Evolutionary conservation across 768 basidiomycete genomes (phyloP), one percentile per base, ranked within the genome.

Genomic region (Bullera alba): DNA sequence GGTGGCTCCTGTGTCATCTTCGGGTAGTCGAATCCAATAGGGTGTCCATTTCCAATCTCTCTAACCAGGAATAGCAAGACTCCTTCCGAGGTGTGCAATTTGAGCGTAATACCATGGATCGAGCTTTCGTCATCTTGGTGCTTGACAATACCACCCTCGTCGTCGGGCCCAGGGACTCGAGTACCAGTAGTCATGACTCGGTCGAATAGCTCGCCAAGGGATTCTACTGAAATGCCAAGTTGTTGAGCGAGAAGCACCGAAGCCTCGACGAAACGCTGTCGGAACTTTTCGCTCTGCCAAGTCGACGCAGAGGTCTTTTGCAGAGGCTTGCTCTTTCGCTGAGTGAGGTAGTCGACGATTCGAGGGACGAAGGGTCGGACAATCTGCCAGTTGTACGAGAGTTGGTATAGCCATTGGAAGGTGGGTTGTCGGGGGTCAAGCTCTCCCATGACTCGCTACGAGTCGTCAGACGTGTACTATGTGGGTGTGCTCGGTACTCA

Each of bases 351-450:
- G 7, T 42, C 42, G 23, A 62, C 43, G 48, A 73, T 69, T 5
- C 65, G 62, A n/a, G 65, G 57, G 27, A 68, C 57, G 55, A 67
- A 68, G 1, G 73, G 69, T 10, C 56, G 57, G 45, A 74, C 63
- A 23, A 70, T 53, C 19, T 48, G 26, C 73, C 73, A 74, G 56
- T 71, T 63, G 61, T 71, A 73, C 1, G 70, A 63, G 17, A 74
- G 58, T 27, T 64, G 61, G 61, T 67, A 74, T 4, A 74, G 58
- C 72, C 72, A 74, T 46, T 73, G 73, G 66, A 72, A 74, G 5
- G 65, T 70, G n/a, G 66, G 54, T 42, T 62, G 59, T n/a, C 62
- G 59, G 21, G 68, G 69, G 42, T 73, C 70, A 10, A 73, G 65
- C 48, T 73, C 65, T 27, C 51, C 50, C 22, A 70, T 46, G 21